Conservation (phyloP, 1,139 yeast species). For the Suhomyces coccinellae region DNA sequence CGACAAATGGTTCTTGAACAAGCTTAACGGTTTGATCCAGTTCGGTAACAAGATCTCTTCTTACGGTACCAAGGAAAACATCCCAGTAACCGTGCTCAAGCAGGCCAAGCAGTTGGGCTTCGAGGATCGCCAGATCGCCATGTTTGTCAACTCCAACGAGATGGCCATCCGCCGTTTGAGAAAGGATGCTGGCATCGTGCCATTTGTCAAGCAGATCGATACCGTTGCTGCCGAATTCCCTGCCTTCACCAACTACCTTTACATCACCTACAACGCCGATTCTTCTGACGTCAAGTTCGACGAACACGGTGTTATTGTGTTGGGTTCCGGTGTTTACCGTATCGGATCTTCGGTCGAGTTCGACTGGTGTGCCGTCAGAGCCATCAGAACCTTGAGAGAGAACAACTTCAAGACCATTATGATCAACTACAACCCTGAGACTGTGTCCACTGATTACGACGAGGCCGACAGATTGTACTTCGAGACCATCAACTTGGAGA, state of each 20-base stretch:
- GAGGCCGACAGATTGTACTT: constrained; percentile 97
- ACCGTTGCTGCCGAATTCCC: constrained; percentile 99
- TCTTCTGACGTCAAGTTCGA: constrained; percentile 81
- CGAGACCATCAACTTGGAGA: constrained; percentile 92
- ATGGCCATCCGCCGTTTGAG: constrained; percentile 90
- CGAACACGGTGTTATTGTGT: constrained; percentile 85
- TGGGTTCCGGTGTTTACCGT: constrained; percentile 93
- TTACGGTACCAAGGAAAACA: constrained; percentile 57
- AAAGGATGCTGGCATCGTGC: constrained; percentile 83
- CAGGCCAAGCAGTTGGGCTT: constrained; percentile 97
- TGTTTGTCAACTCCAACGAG: constrained; percentile 86
- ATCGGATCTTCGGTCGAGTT: constrained; percentile 94
- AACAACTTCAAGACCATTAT: constrained; percentile 88
- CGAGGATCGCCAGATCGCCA: constrained; percentile 95
- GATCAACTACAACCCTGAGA: constrained; percentile 98
- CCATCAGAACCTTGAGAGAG: constrained; percentile 91
- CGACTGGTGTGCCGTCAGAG: constrained; percentile 96
- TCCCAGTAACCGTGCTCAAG: constrained; percentile 62
- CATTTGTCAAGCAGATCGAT: constrained; percentile 96
- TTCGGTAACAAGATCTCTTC: constrained; percentile 66
- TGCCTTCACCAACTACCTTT: constrained; percentile 91
- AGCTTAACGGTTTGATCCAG: constrained; percentile 68
- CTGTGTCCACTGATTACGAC: constrained; percentile 97
- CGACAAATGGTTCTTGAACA: constrained; percentile 96
- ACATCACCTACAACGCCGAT: constrained; percentile 93